These are phyloP conservation scores for Monosporozyma servazzii DNA, from an alignment of 805 yeast genomes.

Conservation along the genomic window DNA sequence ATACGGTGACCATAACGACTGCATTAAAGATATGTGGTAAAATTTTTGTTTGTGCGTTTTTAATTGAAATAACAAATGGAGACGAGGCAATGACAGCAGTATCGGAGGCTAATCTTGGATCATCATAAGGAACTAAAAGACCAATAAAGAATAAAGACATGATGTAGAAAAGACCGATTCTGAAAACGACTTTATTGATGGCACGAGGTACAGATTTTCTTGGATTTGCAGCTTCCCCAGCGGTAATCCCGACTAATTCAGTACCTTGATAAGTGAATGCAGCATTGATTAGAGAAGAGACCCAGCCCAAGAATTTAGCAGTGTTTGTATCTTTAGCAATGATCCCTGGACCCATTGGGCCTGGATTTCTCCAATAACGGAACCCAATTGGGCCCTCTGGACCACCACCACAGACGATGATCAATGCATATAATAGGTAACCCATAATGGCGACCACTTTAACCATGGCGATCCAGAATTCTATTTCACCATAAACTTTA, in stretches of 20 bases:
- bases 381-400: conserved; percentile 50
- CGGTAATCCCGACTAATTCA: conserved; percentile 49
- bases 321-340: conserved; percentile 34
- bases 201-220: conserved; percentile 63
- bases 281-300: conserved; percentile 43
- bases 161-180: conserved; percentile 55
- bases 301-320: conserved; percentile 46
- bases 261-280: conserved; percentile 55
- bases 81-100: conserved; percentile 42
- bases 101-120: conserved; percentile 34
- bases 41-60: conserved; percentile 55
- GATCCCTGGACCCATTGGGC: conserved; percentile 57
- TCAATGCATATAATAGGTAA: conserved; percentile 43
- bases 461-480: conserved; percentile 47
- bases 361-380: conserved; percentile 59
- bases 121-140: conserved; percentile 53
- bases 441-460: conserved; percentile 49
- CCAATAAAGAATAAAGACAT: conserved; percentile 55
- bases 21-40: conserved; percentile 68
- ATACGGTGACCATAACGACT: conserved; percentile 52
- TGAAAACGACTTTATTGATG: conserved; percentile 52
- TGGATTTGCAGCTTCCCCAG: conserved; percentile 56
- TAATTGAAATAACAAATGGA: conserved; percentile 60
- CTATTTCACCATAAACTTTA: conserved; percentile 46
- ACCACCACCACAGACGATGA: conserved; percentile 52